phyloP scores from a whole-genome alignment of 768 basidiomycete species.

The Tulasnella sp. region DNA sequence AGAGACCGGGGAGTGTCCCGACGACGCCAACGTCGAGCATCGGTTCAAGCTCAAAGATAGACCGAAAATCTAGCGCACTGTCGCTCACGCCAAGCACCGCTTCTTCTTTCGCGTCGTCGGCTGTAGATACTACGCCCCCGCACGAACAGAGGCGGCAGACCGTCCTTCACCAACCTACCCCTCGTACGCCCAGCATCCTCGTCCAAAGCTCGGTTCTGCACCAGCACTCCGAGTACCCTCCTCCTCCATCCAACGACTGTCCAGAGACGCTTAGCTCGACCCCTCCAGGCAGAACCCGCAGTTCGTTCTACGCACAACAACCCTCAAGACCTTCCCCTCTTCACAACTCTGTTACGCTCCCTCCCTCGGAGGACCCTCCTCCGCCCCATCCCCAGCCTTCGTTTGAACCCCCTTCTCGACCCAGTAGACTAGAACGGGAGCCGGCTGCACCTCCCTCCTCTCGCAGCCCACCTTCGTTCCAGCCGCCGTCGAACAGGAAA shows the following conservation, averaged over 20 bases:
- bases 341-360: background rate
- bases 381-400: background rate
- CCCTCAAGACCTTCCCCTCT: constrained; percentile 1
- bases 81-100: background rate
- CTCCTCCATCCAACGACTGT: background rate
- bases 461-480: background rate
- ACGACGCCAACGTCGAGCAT: background rate
- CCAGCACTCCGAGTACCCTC: background rate
- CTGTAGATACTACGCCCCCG: background rate
- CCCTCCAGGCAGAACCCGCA: background rate
- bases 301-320: background rate
- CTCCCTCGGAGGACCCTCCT: background rate
- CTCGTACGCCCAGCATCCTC: background rate
- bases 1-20: background rate
- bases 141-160: background rate
- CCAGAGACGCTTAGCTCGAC: background rate
- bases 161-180: background rate
- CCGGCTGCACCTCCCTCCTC: background rate
- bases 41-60: background rate
- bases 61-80: background rate
- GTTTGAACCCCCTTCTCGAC: background rate
- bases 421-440: background rate
- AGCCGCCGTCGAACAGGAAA: background rate
- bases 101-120: background rate
- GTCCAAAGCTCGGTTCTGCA: background rate